phyloP scores from a whole-genome alignment of 1,139 yeast species.

The Kazachstania sp. region DNA sequence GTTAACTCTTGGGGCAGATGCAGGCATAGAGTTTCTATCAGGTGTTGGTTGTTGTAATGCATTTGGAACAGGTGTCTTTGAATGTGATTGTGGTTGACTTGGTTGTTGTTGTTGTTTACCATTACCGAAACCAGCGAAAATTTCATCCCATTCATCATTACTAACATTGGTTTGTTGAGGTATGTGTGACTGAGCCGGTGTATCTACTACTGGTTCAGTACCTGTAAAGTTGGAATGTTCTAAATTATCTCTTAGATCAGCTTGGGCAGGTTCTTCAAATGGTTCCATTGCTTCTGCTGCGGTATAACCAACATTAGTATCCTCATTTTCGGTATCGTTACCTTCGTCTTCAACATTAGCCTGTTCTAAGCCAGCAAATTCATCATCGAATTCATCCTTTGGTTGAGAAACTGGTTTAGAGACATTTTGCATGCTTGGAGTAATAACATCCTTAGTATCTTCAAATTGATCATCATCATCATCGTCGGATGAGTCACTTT shows the following conservation, averaged over 20 bases:
- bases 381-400: constrained; percentile 37
- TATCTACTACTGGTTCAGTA: constrained; percentile 4
- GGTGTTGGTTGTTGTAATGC: constrained; percentile 10
- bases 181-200: constrained; percentile 8
- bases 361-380: constrained; percentile 43
- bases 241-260: constrained; percentile 27
- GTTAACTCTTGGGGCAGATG: constrained; percentile 16
- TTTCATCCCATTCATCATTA: constrained; percentile 88
- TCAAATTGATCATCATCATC: constrained; percentile 27
- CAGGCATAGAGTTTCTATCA: constrained; percentile 7
- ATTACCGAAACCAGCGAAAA: constrained; percentile 84
- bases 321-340: constrained; percentile 35
- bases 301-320: constrained; percentile 6
- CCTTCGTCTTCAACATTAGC: constrained; percentile 40
- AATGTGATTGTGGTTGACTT: constrained; percentile 5
- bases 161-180: constrained; percentile 17
- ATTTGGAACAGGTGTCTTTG: neutral
- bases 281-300: constrained; percentile 17
- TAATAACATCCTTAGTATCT: constrained; percentile 16
- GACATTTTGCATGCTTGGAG: constrained; percentile 7
- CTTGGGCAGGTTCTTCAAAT: constrained; percentile 14
- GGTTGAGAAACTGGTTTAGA: constrained; percentile 3
- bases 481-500: constrained; percentile 43
- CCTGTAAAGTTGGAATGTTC: constrained; percentile 36
- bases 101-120: constrained; percentile 21